Conservation (phyloP, 106 monocot species). For the Cymbidium sinense region DNA sequence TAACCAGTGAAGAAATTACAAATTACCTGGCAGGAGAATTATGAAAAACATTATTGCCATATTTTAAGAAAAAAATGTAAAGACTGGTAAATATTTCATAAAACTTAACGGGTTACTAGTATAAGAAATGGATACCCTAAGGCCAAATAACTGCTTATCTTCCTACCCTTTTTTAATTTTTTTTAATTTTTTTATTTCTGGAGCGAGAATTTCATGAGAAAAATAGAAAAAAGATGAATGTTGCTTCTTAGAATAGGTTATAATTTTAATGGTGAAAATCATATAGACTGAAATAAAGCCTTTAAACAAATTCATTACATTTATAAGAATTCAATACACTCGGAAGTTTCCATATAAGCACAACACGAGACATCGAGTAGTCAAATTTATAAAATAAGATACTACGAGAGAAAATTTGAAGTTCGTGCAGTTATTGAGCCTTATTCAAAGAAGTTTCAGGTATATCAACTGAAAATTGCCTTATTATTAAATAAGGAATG, state of each 20-base stretch:
- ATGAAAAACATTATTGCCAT: not conserved
- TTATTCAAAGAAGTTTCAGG: not conserved
- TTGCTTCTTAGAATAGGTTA: not conserved
- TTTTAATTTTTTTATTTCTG: not conserved
- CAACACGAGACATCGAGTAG: not conserved
- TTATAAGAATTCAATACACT: not conserved
- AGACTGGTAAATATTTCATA: not conserved
- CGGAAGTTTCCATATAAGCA: not conserved
- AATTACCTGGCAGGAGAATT: not conserved
- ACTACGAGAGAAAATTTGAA: not conserved
- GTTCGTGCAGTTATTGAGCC: not conserved
- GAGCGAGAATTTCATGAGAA: not conserved
- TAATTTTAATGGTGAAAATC: not conserved
- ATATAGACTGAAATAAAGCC: not conserved
- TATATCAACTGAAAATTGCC: not conserved
- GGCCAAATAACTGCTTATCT: not conserved
- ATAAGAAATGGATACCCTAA: not conserved
- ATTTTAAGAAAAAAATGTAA: not conserved
- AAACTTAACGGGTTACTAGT: not conserved
- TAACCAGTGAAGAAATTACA: not conserved
- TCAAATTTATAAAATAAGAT: not conserved
- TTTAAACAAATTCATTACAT: not conserved
- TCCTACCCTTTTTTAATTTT: not conserved
- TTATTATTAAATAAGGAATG: not conserved
- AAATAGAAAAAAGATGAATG: too few relatives aligned